phyloP scores from a whole-genome alignment of 352 stramenopile genomes.

The Pythium utonaiense region DNA sequence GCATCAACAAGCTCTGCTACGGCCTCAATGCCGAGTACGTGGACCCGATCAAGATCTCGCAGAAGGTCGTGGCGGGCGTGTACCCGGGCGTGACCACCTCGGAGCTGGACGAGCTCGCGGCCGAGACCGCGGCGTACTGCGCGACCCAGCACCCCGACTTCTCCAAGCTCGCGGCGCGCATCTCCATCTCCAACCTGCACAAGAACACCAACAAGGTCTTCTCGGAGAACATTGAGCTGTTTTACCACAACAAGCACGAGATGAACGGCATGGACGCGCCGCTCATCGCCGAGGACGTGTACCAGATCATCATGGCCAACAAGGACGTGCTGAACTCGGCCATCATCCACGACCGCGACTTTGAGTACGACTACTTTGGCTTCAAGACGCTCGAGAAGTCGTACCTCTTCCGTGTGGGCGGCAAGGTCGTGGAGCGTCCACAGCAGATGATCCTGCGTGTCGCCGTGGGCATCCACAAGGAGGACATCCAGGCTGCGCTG shows the following conservation, averaged over 20 bases:
- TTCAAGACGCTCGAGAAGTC: constrained; percentile 99
- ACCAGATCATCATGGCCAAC: constrained; percentile 94
- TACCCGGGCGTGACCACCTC: constrained; percentile 98
- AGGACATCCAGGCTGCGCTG: constrained; percentile 91
- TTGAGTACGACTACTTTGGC: constrained; percentile 99
- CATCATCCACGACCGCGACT: constrained; percentile 98
- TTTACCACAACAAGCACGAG: constrained; percentile 95
- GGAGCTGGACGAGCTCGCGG: constrained; percentile 98
- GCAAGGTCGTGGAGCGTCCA: constrained; percentile 94
- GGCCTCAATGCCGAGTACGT: constrained; percentile 97
- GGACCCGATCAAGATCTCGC: constrained; percentile 95
- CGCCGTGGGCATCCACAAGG: constrained; percentile 96
- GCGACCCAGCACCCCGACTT: constrained; percentile 98
- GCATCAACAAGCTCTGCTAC: constrained; percentile 98
- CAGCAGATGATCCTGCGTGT: constrained; percentile 99
- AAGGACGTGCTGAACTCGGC: constrained; percentile 95
- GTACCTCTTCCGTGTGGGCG: constrained; percentile 96
- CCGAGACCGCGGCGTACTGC: constrained; percentile 97
- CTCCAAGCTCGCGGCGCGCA: constrained; percentile 96
- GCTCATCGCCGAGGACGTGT: constrained; percentile 94
- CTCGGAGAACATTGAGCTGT: constrained; percentile 90
- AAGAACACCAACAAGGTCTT: constrained; percentile 98
- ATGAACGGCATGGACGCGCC: constrained; percentile 92
- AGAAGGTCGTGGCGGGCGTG: constrained; percentile 99
- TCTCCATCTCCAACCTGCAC: constrained; percentile 98